Base-by-base conservation (phyloP, 2,329 filamentous ascomycete species). In the Plectosphaerella sp. region DNA sequence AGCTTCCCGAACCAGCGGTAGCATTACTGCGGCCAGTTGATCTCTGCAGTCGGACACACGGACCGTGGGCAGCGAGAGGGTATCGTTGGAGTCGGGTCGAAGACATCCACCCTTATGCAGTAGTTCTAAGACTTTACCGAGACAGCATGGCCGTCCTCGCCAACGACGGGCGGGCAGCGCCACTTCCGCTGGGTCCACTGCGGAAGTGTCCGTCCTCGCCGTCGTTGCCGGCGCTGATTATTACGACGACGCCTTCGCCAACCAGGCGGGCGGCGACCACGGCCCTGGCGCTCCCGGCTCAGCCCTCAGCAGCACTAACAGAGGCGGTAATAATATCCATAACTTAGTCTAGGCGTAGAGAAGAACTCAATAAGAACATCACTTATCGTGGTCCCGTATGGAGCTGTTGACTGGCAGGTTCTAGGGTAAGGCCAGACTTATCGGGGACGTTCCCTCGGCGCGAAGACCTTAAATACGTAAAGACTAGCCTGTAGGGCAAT, bases 1-100 rank as follows among this genome's bases (percentile, higher is more conserved):
- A 73, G 63, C 52, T 68, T 69, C 1, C 72, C 71, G 18, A 74
- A 72, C 72, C 72, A 74, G 63, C 67, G 73, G 45, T 67, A 72
- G 42, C 54, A 48, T 50, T 54, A 33, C 64, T 65, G 1, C 65
- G 64, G 5, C 72, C 64, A 1, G 66, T 61, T 9, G 8, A 69
- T 61, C 45, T 52, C 11, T 7, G 52, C 54, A 2, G 56, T 57
- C 3, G 66, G 61, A 15, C 56, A 62, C 12, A 70, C 52, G 22
- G 2, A 16, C 48, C 14, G 47, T 42, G 0, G 72, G 72, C 50
- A 75, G 72, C 0, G 70, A 51, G 11, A 68, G 56, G 1, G 70
- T 70, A 49, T 73, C 68, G n/a, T 68, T 62, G n/a, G 68, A 67
- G 55, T 71, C 63, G 49, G 67, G n/a, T 69, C 65, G 47, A 69